These are phyloP conservation scores for Magnolia officinalis DNA, from an alignment of 164 flowering plant genomes.

Conservation along the genomic window DNA sequence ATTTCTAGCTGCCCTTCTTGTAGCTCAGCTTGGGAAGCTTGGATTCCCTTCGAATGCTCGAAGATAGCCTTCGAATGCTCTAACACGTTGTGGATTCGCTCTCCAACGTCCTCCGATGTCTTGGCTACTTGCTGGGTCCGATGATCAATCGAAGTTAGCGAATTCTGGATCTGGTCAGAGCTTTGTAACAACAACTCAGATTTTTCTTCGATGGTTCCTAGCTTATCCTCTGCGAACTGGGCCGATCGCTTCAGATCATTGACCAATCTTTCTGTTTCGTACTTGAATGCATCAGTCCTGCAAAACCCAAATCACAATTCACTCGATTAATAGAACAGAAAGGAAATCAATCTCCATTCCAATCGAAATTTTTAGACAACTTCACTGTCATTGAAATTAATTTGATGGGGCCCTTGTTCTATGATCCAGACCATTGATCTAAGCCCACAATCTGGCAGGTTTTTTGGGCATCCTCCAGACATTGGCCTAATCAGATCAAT, in stretches of 20 bases:
- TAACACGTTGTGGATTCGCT: constrained; percentile 34
- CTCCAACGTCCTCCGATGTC: constrained; percentile 40
- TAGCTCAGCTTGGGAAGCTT: constrained; percentile 52
- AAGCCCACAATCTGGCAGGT: too few relatives aligned
- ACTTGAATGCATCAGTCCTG: constrained; percentile 65
- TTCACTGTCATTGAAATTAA: too few relatives aligned
- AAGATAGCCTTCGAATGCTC: constrained; percentile 48
- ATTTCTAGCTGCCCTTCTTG: constrained; percentile 52
- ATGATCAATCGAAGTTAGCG: constrained; percentile 47
- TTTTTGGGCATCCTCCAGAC: not conserved
- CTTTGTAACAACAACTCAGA: constrained; percentile 44
- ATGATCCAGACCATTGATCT: too few relatives aligned
- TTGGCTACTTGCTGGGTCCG: constrained; percentile 45
- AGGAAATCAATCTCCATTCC: not conserved
- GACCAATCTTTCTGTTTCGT: constrained; percentile 69
- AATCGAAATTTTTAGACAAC: not conserved
- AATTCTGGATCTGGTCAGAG: constrained; percentile 47
- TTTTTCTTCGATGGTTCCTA: constrained; percentile 49
- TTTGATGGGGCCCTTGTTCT: too few relatives aligned
- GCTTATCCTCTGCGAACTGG: constrained; percentile 51
- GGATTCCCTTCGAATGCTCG: constrained; percentile 53
- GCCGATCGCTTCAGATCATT: constrained; percentile 64
- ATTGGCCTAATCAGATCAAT: not conserved
- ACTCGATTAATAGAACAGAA: not conserved
- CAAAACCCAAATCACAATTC: constrained; percentile 11